phyloP scores from a whole-genome alignment of 2,329 filamentous ascomycete species.

The Cladosporium halotolerans region DNA sequence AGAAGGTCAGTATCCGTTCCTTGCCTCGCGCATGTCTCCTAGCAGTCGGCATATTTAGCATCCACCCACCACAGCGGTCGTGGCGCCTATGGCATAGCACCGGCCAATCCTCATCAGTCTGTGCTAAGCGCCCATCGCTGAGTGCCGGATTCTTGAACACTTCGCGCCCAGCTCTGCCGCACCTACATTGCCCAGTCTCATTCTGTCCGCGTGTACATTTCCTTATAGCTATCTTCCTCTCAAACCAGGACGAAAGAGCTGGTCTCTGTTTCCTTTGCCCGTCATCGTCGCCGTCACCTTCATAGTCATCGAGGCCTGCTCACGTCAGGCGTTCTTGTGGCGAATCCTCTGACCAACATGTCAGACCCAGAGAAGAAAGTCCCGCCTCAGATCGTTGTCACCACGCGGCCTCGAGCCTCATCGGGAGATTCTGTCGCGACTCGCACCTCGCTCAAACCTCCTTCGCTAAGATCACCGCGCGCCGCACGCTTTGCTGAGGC shows the following conservation, averaged over 20 bases:
- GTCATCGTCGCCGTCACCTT: background rate
- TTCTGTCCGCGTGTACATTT: constrained; percentile 13
- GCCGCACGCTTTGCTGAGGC: constrained; percentile 77
- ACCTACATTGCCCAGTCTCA: constrained; percentile 8
- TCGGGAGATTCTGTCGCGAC: constrained; percentile 25
- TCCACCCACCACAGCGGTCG: constrained; percentile 1
- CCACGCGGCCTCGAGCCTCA: constrained; percentile 33
- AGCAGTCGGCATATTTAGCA: constrained; percentile 2
- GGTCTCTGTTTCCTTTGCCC: constrained; percentile 27
- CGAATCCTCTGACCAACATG: constrained; percentile 36
- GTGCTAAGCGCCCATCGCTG: constrained; percentile 20
- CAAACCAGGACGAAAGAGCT: constrained; percentile 22
- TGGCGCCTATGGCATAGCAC: constrained; percentile 7
- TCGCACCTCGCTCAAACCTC: constrained; percentile 20
- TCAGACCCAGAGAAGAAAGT: constrained; percentile 41
- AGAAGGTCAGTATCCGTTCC: constrained; percentile 10
- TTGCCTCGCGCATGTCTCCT: constrained; percentile 3
- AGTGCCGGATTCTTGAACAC: constrained; percentile 18
- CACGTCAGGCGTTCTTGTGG: constrained; percentile 25
- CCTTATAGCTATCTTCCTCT: background rate
- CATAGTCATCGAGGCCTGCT: constrained; percentile 18
- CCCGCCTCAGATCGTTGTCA: constrained; percentile 33
- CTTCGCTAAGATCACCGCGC: constrained; percentile 47
- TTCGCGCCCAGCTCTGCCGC: constrained; percentile 10
- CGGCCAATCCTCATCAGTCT: constrained; percentile 16